Percentiles rank a stretch among this genome's conserved stretches.
Evolutionary conservation across 306 rosid genomes (phyloP).

Genomic region (Canavalia ensiformis): DNA sequence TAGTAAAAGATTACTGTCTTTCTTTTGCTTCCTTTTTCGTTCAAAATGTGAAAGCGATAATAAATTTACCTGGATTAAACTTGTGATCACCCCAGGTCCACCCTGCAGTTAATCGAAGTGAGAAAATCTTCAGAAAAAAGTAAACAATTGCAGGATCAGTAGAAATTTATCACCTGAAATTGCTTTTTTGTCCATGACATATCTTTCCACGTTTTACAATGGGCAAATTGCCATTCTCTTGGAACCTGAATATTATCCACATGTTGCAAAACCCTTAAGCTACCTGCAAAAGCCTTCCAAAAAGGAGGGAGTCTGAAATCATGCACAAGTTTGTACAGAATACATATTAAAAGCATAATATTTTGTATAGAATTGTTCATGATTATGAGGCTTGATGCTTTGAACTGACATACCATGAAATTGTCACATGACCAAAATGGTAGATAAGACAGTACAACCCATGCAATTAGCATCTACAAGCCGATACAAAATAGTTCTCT

Average conservation of each 20-base stretch:
- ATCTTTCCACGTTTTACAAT: conserved; percentile 70
- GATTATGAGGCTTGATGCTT: conserved; percentile 8
- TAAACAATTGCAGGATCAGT: conserved; percentile 20
- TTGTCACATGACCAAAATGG: conserved; percentile 18
- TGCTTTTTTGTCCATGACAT: conserved; percentile 73
- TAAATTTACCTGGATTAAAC: conserved; percentile 67
- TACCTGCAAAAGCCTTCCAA: conserved; percentile 57
- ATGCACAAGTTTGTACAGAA: conserved; percentile 22
- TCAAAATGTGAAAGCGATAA: conserved; percentile 26
- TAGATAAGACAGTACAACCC: conserved; percentile 4
- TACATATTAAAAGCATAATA: conserved; percentile 17
- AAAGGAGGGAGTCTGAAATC: not conserved
- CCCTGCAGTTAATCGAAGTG: conserved; percentile 57
- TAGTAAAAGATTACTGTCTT: not conserved
- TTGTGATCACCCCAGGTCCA: conserved; percentile 81
- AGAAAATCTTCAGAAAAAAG: conserved; percentile 28
- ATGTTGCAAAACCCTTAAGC: conserved; percentile 86
- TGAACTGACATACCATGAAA: not conserved
- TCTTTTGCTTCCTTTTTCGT: not conserved
- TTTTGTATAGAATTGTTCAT: not conserved
- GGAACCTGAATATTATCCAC: conserved; percentile 74
- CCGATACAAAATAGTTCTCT: not conserved
- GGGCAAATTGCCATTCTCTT: conserved; percentile 68
- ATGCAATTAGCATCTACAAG: conserved; percentile 24
- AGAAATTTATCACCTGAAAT: conserved; percentile 66